A percentile compares a stretch with the other conserved stretches of the same genome.
Evolutionary conservation across 768 basidiomycete genomes (phyloP).

Genomic region (Hebeloma cylindrosporum): DNA sequence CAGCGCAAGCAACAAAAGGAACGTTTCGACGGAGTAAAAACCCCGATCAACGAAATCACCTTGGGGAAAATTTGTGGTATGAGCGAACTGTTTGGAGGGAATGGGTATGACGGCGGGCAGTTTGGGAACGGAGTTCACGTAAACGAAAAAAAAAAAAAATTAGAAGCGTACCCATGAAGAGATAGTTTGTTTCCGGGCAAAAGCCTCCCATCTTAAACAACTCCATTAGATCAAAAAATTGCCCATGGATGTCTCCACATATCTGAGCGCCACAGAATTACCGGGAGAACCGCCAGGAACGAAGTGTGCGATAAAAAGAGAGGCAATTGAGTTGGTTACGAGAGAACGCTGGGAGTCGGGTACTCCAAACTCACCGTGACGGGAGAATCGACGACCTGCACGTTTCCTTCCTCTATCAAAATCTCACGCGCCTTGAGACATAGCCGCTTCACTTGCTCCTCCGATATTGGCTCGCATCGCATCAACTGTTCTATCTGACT

Average conservation of each 20-base stretch:
- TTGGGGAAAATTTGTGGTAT: conserved; percentile 30
- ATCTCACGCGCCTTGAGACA: conserved; percentile 97
- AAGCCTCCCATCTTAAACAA: conserved; percentile 91
- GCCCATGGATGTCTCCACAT: conserved; percentile 96
- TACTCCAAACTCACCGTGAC: conserved; percentile 87
- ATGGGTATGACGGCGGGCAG: conserved; percentile 3
- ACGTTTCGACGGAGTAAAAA: conserved; percentile 96
- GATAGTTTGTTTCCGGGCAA: conserved; percentile 92
- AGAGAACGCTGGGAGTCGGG: conserved; percentile 24
- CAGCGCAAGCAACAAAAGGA: conserved; percentile 89
- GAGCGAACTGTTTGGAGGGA: conserved; percentile 6
- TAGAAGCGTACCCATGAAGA: conserved; percentile 82
- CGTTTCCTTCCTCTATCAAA: conserved; percentile 96
- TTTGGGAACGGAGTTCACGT: conserved; percentile 2
- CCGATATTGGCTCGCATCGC: conserved; percentile 93
- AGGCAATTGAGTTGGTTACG: background rate
- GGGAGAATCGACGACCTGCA: conserved; percentile 93
- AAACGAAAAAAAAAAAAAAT: conserved; percentile 2
- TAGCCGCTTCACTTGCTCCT: conserved; percentile 92
- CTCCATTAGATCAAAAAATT: conserved; percentile 96
- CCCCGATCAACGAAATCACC: conserved; percentile 98
- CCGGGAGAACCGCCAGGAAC: conserved; percentile 4
- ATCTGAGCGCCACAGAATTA: conserved; percentile 45
- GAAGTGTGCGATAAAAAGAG: background rate
- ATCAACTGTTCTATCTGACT: conserved; percentile 95